Evolutionary conservation across 768 basidiomycete species (phyloP).

Genomic region (Kwoniella dendrophila): DNA sequence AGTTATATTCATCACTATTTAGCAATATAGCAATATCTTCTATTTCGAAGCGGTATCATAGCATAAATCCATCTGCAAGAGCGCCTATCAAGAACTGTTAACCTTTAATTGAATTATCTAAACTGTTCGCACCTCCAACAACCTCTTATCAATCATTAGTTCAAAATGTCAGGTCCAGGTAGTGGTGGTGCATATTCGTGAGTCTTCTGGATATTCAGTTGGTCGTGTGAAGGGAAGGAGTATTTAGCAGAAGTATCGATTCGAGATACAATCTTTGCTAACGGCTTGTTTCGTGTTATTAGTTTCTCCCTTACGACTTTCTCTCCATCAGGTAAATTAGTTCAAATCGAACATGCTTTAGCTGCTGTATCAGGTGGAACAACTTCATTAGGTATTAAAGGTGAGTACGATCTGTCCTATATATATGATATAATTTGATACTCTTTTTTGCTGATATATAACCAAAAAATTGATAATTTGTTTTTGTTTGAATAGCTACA

Average conservation of each 20-base stretch:
- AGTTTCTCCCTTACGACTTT: constrained; percentile 99
- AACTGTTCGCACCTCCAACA: background rate
- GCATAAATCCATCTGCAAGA: too few species aligned
- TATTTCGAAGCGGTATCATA: too few species aligned
- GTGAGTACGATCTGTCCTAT: constrained; percentile 59
- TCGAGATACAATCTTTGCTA: too few species aligned
- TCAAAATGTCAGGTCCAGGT: constrained; percentile 25
- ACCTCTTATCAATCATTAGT: background rate
- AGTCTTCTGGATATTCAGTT: constrained; percentile 7
- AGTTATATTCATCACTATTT: too few species aligned
- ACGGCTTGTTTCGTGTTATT: too few species aligned
- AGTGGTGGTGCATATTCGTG: constrained; percentile 37
- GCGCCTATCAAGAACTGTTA: too few species aligned
- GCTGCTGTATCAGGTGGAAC: constrained; percentile 94
- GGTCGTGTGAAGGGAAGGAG: too few species aligned
- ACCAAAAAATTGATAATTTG: background rate
- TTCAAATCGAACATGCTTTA: constrained; percentile 99
- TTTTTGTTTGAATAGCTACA: constrained; percentile 65
- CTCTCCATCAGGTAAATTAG: constrained; percentile 95
- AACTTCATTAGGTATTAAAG: constrained; percentile 97
- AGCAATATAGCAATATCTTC: too few species aligned
- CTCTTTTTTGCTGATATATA: background rate
- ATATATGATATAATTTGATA: too few species aligned
- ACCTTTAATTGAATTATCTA: too few species aligned
- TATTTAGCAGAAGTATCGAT: too few species aligned